A percentile compares a stretch with the other conserved stretches of the same genome.
phyloP scores from a whole-genome alignment of 257 asterid genomes.

The Lycium ferocissimum region DNA sequence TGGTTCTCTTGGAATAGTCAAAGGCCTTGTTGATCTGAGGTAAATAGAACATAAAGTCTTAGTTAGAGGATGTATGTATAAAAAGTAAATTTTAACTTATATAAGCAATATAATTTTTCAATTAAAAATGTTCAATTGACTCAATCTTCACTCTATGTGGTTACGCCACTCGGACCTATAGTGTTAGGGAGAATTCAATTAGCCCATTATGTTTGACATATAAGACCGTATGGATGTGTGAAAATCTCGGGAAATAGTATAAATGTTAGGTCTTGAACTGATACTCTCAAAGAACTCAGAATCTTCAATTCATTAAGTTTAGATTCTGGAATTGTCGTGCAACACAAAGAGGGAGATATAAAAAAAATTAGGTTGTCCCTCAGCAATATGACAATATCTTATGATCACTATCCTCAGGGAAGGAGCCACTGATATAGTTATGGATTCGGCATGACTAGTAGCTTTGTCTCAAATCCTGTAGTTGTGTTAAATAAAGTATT shows the following conservation, averaged over 20 bases:
- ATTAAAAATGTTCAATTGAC: too few species aligned
- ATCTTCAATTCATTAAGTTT: background rate
- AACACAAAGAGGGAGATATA: background rate
- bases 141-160: background rate
- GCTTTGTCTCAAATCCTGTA: background rate
- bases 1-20: constrained; percentile 81
- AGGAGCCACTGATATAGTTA: background rate
- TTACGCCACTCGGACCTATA: background rate
- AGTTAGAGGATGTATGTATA: background rate
- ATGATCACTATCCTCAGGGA: background rate
- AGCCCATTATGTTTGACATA: background rate
- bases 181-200: background rate
- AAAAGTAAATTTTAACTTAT: too few species aligned
- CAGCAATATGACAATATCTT: background rate
- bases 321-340: background rate
- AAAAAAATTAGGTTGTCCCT: background rate
- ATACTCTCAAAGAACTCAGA: background rate
- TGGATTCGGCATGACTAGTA: background rate
- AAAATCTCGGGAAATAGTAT: background rate
- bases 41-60: background rate
- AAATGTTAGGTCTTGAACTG: background rate
- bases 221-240: background rate
- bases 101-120: too few species aligned
- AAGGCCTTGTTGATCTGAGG: constrained; percentile 72
- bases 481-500: background rate